These are phyloP conservation scores for Forsythia suspensa DNA, from an alignment of 257 asterid genomes.

Conservation along the genomic window DNA sequence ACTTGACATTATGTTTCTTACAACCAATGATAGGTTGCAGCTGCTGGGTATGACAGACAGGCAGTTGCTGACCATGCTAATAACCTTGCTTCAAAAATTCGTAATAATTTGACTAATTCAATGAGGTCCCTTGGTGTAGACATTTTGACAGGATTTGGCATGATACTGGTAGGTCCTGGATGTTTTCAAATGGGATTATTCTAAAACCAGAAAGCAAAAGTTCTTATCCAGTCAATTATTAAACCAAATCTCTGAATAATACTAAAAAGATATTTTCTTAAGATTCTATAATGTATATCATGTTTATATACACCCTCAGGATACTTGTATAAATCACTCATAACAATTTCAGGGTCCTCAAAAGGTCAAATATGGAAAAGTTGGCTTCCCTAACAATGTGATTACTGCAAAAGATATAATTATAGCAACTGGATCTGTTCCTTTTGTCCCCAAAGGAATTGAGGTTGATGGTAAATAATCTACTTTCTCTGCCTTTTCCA, in stretches of 20 bases:
- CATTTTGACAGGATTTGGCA: conserved; percentile 87
- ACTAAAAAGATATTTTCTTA: background rate
- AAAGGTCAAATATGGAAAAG: conserved; percentile 76
- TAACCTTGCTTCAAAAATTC: conserved; percentile 83
- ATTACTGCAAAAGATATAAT: conserved; percentile 88
- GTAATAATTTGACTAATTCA: conserved; percentile 88
- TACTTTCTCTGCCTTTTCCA: background rate
- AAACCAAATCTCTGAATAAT: background rate
- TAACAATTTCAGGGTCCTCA: conserved; percentile 79
- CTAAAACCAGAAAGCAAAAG: background rate
- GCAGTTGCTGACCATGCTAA: conserved; percentile 94
- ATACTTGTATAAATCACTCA: conserved; percentile 51
- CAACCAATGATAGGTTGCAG: conserved; percentile 66
- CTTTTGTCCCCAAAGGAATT: conserved; percentile 91
- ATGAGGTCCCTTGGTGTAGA: conserved; percentile 91
- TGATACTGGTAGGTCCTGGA: conserved; percentile 65
- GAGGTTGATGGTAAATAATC: conserved; percentile 83
- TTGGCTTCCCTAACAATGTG: conserved; percentile 55
- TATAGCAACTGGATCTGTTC: conserved; percentile 92
- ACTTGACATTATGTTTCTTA: conserved; percentile 5
- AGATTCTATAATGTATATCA: background rate
- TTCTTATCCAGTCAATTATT: conserved; percentile 5
- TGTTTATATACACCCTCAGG: conserved; percentile 25
- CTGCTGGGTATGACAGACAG: conserved; percentile 90
- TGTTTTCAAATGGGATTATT: conserved; percentile 3